Conservation (phyloP, 495 filamentous ascomycete genomes). For the Thermothielavioides terrestris region DNA sequence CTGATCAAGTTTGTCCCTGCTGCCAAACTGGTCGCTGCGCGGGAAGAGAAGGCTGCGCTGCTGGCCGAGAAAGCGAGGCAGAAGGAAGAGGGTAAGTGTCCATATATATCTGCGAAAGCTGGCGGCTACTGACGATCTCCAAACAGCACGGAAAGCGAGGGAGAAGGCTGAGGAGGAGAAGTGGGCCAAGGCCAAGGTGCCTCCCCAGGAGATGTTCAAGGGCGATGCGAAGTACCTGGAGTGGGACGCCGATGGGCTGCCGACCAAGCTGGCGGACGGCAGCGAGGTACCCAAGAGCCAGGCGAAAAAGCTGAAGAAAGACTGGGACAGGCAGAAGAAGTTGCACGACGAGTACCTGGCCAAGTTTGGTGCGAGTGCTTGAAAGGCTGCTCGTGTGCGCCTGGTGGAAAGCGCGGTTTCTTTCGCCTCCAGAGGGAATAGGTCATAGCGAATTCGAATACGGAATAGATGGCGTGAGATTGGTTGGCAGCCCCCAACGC, state of each 20-base stretch:
- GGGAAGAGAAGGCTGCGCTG: slow-evolving; percentile 56
- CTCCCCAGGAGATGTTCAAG: slow-evolving; percentile 62
- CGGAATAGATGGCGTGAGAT: too few relatives aligned
- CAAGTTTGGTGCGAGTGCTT: slow-evolving; percentile 18
- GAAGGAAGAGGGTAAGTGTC: slow-evolving; percentile 50
- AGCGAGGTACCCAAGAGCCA: slow-evolving; percentile 74
- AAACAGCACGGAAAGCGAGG: slow-evolving; percentile 38
- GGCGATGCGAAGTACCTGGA: slow-evolving; percentile 60
- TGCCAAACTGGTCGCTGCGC: slow-evolving; percentile 59
- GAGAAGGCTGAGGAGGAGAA: slow-evolving; percentile 44
- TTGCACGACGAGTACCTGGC: slow-evolving; percentile 52
- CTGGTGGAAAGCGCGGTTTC: neutral
- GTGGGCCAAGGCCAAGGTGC: slow-evolving; percentile 63
- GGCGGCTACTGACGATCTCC: neutral
- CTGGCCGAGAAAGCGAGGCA: slow-evolving; percentile 45
- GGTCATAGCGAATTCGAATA: too few relatives aligned
- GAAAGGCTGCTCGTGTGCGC: neutral
- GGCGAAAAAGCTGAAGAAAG: slow-evolving; percentile 79
- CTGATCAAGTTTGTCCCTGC: slow-evolving; percentile 75
- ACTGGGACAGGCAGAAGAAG: slow-evolving; percentile 90
- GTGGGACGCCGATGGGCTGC: slow-evolving; percentile 85
- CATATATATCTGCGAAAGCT: neutral
- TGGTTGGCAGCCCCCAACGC: too few relatives aligned
- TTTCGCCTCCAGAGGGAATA: neutral
- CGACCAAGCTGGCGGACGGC: slow-evolving; percentile 64